Base-by-base conservation (phyloP, 805 yeast species). In the Spathaspora passalidarum region DNA sequence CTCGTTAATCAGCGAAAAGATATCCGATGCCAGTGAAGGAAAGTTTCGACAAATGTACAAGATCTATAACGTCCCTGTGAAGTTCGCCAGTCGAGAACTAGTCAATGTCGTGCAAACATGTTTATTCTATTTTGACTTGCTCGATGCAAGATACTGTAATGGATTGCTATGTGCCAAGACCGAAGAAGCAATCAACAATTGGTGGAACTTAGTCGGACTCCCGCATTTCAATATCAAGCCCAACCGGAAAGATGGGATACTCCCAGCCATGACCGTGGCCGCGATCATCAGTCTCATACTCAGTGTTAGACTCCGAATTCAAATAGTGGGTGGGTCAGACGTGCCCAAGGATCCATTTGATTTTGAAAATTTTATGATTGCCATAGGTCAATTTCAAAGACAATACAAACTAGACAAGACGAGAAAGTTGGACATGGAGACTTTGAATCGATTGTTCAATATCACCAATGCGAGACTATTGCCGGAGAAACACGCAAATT, bases 341-440 rank as follows among this genome's bases (percentile, higher is more conserved):
- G 85, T 73, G 48, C 94, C 82, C 14, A 86, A 88, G 57, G 98
- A 94, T 59, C 92, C 96, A 0, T 82, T 86, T 57, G 92, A 87
- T 49, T 82, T 81, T 43, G 85, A 82, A 44, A 76, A 76, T 41
- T 86, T 92, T 55, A 76, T 81, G 64, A 62, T 75, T 2, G 79
- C 89, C 5, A 76, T 94, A 20, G 80, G 81, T 2, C 84, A 80
- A 48, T 92, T 91, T 61, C 97, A 94, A 62, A 87, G 81, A 57
- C 86, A 82, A 48, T 72, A 75, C 51, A 76, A 78, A 50, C 56
- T 85, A 6, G 74, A 76, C 2, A 69, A 72, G 48, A 75, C 76
- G 19, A 61, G 80, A 48, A 75, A 73, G 49, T 66, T 86, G 26
- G 90, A 86, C 61, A 68, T 75, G 21, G 69, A 68, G 42, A 85